These are phyloP conservation scores for Stephania japonica DNA, from an alignment of 164 flowering plant species.

Conservation along the genomic window DNA sequence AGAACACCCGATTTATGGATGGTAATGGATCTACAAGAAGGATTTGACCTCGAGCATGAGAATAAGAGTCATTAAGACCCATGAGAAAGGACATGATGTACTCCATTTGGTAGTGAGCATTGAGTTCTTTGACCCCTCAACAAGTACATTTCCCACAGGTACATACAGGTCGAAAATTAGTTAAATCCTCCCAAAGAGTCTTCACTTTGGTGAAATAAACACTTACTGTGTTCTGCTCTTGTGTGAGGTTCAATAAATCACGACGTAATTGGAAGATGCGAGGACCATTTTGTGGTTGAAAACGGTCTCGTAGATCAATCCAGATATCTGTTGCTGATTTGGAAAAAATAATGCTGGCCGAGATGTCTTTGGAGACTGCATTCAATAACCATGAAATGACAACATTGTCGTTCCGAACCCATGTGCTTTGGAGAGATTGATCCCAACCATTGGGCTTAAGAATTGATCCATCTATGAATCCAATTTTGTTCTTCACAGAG, in stretches of 20 bases:
- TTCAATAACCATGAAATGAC: conserved; percentile 3
- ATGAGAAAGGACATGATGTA: not conserved
- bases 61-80: not conserved
- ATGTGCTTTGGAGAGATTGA: not conserved
- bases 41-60: not conserved
- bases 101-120: not conserved
- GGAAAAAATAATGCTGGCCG: not conserved
- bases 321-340: not conserved
- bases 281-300: not conserved
- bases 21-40: conserved; percentile 2
- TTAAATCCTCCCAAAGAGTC: not conserved
- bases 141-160: not conserved
- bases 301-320: not conserved
- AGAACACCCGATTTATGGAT: not conserved
- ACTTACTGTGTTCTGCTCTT: not conserved
- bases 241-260: not conserved
- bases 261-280: not conserved
- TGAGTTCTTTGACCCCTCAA: not conserved
- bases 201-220: conserved; percentile 1
- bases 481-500: not conserved
- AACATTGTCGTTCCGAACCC: not conserved
- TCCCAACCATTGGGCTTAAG: not conserved
- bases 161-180: not conserved
- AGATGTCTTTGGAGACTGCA: not conserved
- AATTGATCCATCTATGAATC: conserved; percentile 4